Percentiles rank a stretch among this genome's conserved stretches.
phyloP scores from a whole-genome alignment of 164 flowering plant genomes.

The grape (Vitis vinifera) region ASM3070453v1 NC_081811.1:2088501-2089000 shows the following conservation, averaged over 20 bases:
- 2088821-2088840: background rate
- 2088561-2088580: background rate
- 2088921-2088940: background rate
- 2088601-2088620: background rate
- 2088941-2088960: background rate
- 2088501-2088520: background rate
- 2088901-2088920: background rate
- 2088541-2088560: background rate
- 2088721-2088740: slow-evolving; percentile 44
- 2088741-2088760: background rate
- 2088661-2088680: slow-evolving; percentile 29
- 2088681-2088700: slow-evolving; percentile 30
- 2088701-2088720: slow-evolving; percentile 41
- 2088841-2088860: background rate
- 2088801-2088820: background rate
- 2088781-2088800: background rate
- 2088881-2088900: background rate
- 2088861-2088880: background rate
- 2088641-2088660: slow-evolving; percentile 41
- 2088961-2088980: background rate
- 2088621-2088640: slow-evolving; percentile 38
- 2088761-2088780: too few relatives aligned
- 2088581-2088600: background rate
- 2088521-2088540: background rate
- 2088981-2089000: too few relatives aligned